A percentile compares a stretch with the other conserved stretches of the same genome.
phyloP scores from a whole-genome alignment of 768 basidiomycete genomes.

The Russula brevipes region DNA sequence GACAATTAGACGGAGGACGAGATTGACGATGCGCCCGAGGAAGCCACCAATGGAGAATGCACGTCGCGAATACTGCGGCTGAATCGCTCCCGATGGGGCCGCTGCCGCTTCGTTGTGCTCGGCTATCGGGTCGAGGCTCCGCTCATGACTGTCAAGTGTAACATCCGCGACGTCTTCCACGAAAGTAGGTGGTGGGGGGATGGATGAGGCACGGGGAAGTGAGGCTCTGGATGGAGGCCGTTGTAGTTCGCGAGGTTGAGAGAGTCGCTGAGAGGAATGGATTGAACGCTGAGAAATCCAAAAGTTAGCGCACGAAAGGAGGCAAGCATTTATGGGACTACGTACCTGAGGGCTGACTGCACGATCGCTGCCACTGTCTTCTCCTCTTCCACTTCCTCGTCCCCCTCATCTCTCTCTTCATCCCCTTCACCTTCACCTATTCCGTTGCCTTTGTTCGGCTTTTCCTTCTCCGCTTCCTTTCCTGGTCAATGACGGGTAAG shows the following conservation, averaged over 20 bases:
- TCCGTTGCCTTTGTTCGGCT: conserved; percentile 35
- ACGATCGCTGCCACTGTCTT: conserved; percentile 44
- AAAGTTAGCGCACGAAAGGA: conserved; percentile 11
- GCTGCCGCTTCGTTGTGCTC: conserved; percentile 53
- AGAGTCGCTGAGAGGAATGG: conserved; percentile 11
- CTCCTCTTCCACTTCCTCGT: conserved; percentile 41
- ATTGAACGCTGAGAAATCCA: conserved; percentile 26
- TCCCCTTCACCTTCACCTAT: background rate
- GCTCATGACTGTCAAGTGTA: conserved; percentile 38
- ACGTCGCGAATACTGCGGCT: conserved; percentile 10
- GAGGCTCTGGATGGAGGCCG: conserved; percentile 32
- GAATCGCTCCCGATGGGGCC: background rate
- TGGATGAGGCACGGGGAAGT: conserved; percentile 34
- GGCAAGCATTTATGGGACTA: background rate
- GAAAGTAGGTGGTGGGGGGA: conserved; percentile 40
- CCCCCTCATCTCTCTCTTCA: conserved; percentile 30
- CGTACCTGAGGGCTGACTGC: conserved; percentile 42
- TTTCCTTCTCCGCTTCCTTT: conserved; percentile 51
- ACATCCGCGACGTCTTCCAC: conserved; percentile 29
- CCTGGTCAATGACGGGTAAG: conserved; percentile 62
- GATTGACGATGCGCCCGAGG: conserved; percentile 42
- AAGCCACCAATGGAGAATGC: conserved; percentile 45
- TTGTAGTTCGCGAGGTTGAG: conserved; percentile 31
- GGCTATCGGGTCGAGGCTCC: conserved; percentile 56
- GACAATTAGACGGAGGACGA: conserved; percentile 28